A percentile compares a stretch with the other conserved stretches of the same genome.
Evolutionary conservation across 2,329 filamentous ascomycete genomes (phyloP).

Genomic region (Leptodontidium sp.): DNA sequence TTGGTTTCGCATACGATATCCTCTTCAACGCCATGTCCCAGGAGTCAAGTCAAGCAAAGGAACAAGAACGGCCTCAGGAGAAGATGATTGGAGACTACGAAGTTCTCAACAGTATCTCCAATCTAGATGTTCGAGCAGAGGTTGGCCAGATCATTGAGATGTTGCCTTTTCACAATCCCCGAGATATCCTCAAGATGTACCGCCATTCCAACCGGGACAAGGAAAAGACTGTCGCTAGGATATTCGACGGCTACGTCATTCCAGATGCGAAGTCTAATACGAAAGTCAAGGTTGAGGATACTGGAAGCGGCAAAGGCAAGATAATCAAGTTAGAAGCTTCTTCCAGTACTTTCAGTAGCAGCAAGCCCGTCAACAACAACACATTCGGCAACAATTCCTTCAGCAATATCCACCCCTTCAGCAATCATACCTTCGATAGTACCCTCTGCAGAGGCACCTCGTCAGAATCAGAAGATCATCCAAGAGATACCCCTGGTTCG

Average conservation of each 20-base stretch:
- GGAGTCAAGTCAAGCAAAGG: not conserved
- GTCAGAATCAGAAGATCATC: not conserved
- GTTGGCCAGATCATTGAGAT: not conserved
- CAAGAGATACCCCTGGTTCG: not conserved
- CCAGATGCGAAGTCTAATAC: not conserved
- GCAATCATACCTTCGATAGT: too few relatives aligned
- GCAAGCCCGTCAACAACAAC: not conserved
- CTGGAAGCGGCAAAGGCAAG: not conserved
- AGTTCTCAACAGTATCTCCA: not conserved
- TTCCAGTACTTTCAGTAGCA: not conserved
- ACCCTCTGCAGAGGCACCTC: not conserved
- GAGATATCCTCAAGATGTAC: not conserved
- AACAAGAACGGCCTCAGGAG: too few relatives aligned
- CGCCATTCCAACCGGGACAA: not conserved
- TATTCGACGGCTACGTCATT: not conserved
- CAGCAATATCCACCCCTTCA: too few relatives aligned
- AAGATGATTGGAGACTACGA: not conserved
- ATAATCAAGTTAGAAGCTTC: not conserved
- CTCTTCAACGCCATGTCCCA: not conserved
- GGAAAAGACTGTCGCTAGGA: not conserved
- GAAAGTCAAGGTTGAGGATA: not conserved
- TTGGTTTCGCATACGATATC: not conserved
- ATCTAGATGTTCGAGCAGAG: too few relatives aligned
- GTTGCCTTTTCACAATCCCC: not conserved
- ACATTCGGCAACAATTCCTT: too few relatives aligned